phyloP scores from a whole-genome alignment of 805 yeast species.

The Komagataella mondaviorum region DNA sequence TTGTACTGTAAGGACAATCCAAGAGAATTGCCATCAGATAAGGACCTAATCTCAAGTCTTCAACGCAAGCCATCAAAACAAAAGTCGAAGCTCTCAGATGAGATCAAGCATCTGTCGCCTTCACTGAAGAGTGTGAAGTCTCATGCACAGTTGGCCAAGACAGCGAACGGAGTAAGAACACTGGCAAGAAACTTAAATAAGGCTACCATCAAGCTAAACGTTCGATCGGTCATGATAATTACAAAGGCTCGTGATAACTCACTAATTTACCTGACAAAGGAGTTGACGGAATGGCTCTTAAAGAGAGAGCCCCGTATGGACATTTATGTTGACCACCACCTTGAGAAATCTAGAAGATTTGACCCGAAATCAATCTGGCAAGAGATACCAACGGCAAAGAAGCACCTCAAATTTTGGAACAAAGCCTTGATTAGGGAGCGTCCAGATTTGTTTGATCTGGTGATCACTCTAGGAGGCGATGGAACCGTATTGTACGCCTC shows the following conservation, averaged over 20 bases:
- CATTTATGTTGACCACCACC: conserved; percentile 64
- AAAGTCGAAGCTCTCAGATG: not conserved
- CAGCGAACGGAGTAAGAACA: conserved; percentile 71
- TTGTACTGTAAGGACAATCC: conserved; percentile 14
- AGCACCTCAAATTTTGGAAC: conserved; percentile 56
- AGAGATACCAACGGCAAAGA: conserved; percentile 30
- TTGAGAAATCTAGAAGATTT: conserved; percentile 51
- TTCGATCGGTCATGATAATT: conserved; percentile 62
- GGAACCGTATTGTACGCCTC: conserved; percentile 90
- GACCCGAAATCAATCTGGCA: conserved; percentile 36
- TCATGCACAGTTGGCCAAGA: conserved; percentile 65
- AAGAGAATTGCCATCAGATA: conserved; percentile 1
- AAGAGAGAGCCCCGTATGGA: conserved; percentile 13
- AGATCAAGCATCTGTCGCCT: not conserved
- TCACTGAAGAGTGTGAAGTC: conserved; percentile 39
- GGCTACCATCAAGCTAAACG: conserved; percentile 60
- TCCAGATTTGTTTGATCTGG: conserved; percentile 52
- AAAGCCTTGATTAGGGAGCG: conserved; percentile 32
- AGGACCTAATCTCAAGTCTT: not conserved
- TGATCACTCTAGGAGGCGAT: conserved; percentile 90
- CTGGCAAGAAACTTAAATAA: conserved; percentile 58
- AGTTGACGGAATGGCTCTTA: conserved; percentile 68
- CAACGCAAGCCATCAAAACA: not conserved
- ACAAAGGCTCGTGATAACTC: conserved; percentile 86
- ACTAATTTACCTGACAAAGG: conserved; percentile 61